Percentiles rank a stretch among this genome's conserved stretches.
Evolutionary conservation across 2,329 filamentous ascomycete genomes (phyloP).

Genomic region (Aspergillus fructus): DNA sequence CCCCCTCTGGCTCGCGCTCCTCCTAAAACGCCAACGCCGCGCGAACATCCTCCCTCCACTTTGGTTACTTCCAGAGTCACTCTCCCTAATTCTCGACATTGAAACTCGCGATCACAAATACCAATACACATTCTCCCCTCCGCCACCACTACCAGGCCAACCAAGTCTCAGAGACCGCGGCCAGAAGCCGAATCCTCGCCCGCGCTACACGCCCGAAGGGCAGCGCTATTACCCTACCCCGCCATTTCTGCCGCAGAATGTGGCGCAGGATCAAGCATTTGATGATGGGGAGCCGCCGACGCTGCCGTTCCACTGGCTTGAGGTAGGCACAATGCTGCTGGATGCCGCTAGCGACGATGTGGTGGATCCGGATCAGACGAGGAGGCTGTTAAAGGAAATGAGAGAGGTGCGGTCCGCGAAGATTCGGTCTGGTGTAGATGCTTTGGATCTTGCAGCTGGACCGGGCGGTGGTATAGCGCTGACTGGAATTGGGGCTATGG

Average conservation of each 20-base stretch:
- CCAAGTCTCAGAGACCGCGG: conserved; percentile 27
- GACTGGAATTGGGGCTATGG: conserved; percentile 87
- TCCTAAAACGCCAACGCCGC: conserved; percentile 90
- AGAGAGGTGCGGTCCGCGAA: conserved; percentile 88
- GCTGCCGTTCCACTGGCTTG: conserved; percentile 93
- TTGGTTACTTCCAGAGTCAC: conserved; percentile 78
- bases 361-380: conserved; percentile 68
- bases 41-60: conserved; percentile 89
- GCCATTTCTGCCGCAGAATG: conserved; percentile 77
- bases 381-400: conserved; percentile 74
- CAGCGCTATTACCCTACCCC: conserved; percentile 53
- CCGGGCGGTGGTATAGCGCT: conserved; percentile 67
- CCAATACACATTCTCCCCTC: conserved; percentile 71
- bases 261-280: conserved; percentile 62
- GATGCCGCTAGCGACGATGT: conserved; percentile 84
- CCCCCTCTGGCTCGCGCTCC: conserved; percentile 90
- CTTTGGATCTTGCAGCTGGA: conserved; percentile 57
- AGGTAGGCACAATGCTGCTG: conserved; percentile 82
- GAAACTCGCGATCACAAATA: conserved; percentile 68
- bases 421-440: conserved; percentile 71
- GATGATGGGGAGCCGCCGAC: conserved; percentile 27
- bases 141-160: conserved; percentile 64
- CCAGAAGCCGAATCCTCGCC: conserved; percentile 23
- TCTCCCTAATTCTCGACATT: conserved; percentile 73
- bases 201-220: conserved; percentile 40